phyloP scores from a whole-genome alignment of 441 rosid genomes.

The Erodium chrysanthum region DNA sequence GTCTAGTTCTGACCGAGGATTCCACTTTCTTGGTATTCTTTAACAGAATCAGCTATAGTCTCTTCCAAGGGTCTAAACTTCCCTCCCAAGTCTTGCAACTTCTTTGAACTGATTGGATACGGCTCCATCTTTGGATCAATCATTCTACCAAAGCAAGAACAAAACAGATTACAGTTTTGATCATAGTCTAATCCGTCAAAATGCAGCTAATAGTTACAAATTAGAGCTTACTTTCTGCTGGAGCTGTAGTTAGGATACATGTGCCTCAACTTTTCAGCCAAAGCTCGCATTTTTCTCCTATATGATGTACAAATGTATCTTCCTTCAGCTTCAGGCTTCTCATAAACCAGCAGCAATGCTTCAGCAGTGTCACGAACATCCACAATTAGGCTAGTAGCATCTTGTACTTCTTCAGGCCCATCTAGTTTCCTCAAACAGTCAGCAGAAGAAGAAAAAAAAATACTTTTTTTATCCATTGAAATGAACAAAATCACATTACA shows the following conservation, averaged over 20 bases:
- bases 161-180: background rate
- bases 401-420: slow-evolving; percentile 27
- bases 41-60: slow-evolving; percentile 31
- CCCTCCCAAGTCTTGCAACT: slow-evolving; percentile 43
- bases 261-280: slow-evolving; percentile 25
- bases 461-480: background rate
- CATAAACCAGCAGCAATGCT: slow-evolving; percentile 33
- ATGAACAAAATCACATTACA: background rate
- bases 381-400: slow-evolving; percentile 23
- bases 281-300: slow-evolving; percentile 18
- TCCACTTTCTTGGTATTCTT: slow-evolving; percentile 27
- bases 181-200: background rate
- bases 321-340: slow-evolving; percentile 28
- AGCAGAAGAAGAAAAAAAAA: slow-evolving; percentile 15
- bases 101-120: slow-evolving; percentile 26
- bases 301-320: slow-evolving; percentile 31
- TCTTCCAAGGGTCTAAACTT: slow-evolving; percentile 24
- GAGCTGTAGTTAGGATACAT: slow-evolving; percentile 38
- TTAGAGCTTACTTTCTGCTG: slow-evolving; percentile 31
- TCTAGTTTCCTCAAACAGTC: slow-evolving; percentile 19
- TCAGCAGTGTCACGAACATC: slow-evolving; percentile 34
- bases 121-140: slow-evolving; percentile 7
- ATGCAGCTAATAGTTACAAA: background rate
- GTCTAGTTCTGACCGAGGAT: background rate
- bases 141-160: slow-evolving; percentile 17